Percentiles rank a stretch among this genome's conserved stretches.
Conservation (phyloP, 345 rosid genomes). For the Triadica sebifera region DNA sequence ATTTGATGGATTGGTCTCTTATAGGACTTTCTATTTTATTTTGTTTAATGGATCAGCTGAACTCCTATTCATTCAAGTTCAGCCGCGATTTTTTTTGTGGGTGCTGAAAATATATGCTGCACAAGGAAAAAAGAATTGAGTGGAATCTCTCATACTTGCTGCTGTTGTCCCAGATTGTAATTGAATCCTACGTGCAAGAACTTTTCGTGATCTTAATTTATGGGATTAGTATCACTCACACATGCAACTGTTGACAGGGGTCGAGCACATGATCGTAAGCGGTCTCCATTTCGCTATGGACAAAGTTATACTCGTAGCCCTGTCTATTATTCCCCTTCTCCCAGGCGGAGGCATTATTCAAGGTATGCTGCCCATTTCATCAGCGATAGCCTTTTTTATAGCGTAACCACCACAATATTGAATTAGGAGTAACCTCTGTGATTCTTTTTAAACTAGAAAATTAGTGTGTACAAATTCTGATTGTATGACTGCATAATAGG, state of each 20-base stretch:
- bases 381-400: too few relatives aligned
- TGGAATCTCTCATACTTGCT: background rate
- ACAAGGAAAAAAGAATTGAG: background rate
- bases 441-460: background rate
- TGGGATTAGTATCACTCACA: background rate
- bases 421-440: background rate
- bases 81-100: background rate
- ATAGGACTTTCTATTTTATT: background rate
- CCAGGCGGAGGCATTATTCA: slow-evolving; percentile 47
- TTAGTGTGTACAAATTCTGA: too few relatives aligned
- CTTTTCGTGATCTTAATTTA: background rate
- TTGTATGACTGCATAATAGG: slow-evolving; percentile 25
- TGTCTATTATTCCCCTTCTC: slow-evolving; percentile 49
- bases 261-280: slow-evolving; percentile 46
- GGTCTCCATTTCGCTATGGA: slow-evolving; percentile 46
- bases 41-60: background rate
- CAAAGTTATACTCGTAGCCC: slow-evolving; percentile 58
- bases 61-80: background rate
- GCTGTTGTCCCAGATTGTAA: background rate
- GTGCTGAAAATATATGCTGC: too few relatives aligned
- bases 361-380: slow-evolving; percentile 39
- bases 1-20: background rate
- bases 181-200: background rate
- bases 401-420: background rate
- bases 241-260: slow-evolving; percentile 32